A percentile compares a stretch with the other conserved stretches of the same genome.
phyloP scores from a whole-genome alignment of 768 basidiomycete genomes.

The Candolleomyces efflorescens region DNA sequence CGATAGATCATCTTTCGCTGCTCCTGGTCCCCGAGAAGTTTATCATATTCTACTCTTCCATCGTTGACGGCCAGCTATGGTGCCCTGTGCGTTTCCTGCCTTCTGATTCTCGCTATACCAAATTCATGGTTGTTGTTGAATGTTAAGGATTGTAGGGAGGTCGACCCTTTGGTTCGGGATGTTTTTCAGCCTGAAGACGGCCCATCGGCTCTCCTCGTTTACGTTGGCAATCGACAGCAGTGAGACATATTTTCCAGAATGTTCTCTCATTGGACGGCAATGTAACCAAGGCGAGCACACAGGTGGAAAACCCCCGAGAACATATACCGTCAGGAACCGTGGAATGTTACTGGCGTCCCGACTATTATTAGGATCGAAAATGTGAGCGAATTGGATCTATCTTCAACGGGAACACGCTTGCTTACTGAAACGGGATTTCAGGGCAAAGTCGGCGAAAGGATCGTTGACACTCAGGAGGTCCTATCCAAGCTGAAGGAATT shows the following conservation, averaged over 20 bases:
- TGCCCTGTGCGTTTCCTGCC: conserved; percentile 54
- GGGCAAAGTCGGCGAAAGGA: conserved; percentile 36
- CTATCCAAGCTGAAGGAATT: conserved; percentile 24
- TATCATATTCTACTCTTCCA: conserved; percentile 69
- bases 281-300: neutral
- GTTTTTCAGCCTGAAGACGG: conserved; percentile 41
- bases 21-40: conserved; percentile 43
- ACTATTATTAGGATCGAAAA: conserved; percentile 60
- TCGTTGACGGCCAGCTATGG: conserved; percentile 61
- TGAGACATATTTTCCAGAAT: conserved; percentile 29
- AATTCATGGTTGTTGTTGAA: too few relatives aligned
- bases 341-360: conserved; percentile 56
- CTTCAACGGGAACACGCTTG: neutral
- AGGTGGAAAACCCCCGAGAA: conserved; percentile 69
- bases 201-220: conserved; percentile 58
- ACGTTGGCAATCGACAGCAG: conserved; percentile 64
- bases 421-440: conserved; percentile 12
- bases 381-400: conserved; percentile 33
- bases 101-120: neutral
- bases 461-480: conserved; percentile 40
- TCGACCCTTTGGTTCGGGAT: conserved; percentile 50
- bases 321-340: conserved; percentile 57
- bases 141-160: conserved; percentile 65
- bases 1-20: conserved; percentile 33
- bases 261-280: neutral